Conservation (phyloP, 2,329 filamentous ascomycete species). For the Pseudopyricularia cyperi region DNA sequence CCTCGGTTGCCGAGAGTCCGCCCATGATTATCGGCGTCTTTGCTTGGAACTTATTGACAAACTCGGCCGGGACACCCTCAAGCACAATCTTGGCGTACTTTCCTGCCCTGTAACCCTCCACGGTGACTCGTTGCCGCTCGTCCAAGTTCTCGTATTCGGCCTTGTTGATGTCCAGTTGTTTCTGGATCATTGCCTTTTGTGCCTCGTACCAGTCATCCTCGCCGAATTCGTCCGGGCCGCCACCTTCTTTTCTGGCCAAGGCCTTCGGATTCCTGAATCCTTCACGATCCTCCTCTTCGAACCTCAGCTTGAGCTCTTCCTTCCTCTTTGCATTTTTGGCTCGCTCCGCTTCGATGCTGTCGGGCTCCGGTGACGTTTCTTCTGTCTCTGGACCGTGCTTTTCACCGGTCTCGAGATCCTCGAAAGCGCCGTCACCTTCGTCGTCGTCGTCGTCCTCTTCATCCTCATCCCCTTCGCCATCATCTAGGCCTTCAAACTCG, state of each 20-base stretch:
- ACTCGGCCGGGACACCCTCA: slow-evolving; percentile 81
- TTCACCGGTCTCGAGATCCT: slow-evolving; percentile 48
- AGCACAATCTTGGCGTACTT: slow-evolving; percentile 88
- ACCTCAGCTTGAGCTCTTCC: slow-evolving; percentile 85
- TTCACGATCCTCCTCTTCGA: slow-evolving; percentile 96
- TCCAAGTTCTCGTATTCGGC: slow-evolving; percentile 84
- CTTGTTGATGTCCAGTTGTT: slow-evolving; percentile 94
- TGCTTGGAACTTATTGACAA: slow-evolving; percentile 69
- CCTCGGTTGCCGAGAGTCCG: slow-evolving; percentile 85
- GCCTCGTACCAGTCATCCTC: slow-evolving; percentile 99
- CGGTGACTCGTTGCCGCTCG: slow-evolving; percentile 64
- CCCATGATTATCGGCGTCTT: slow-evolving; percentile 77
- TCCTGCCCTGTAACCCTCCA: slow-evolving; percentile 84
- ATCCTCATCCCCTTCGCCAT: slow-evolving; percentile 8
- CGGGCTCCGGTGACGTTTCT: slow-evolving; percentile 21
- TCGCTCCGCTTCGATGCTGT: slow-evolving; percentile 72
- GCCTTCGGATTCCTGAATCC: slow-evolving; percentile 87
- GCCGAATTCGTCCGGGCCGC: slow-evolving; percentile 66
- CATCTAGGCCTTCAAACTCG: slow-evolving; percentile 21
- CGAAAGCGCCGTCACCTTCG: slow-evolving; percentile 24
- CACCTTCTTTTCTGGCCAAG: slow-evolving; percentile 56
- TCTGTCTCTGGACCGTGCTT: slow-evolving; percentile 26
- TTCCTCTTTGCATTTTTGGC: slow-evolving; percentile 84
- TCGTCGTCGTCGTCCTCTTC: slow-evolving; percentile 30
- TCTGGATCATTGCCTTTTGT: slow-evolving; percentile 88